Base-by-base conservation (phyloP, 148 eudicot genomes). In the Vaccinium vitisidaea region DNA sequence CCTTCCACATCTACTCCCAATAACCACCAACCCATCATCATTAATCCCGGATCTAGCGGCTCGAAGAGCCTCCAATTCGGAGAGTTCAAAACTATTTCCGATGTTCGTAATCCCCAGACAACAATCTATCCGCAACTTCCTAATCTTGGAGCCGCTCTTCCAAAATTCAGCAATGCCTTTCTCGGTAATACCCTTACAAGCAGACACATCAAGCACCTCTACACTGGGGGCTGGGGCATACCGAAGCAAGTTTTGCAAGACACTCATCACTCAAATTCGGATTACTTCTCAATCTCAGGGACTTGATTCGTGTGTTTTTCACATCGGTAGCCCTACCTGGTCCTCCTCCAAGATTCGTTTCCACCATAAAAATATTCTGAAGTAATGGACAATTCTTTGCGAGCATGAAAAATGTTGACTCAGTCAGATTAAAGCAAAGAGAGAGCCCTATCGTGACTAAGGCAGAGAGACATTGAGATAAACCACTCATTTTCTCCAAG, bases 141-240 rank as follows among this genome's bases (percentile, higher is more conserved):
- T 88, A 56, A 93, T 86, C 63, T 83, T 78, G 53, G 70, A 79
- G 84, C 94, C 89, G 4, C 48, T 79, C 63, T 89, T 88, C 54
- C 93, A 77, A n/a, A 93, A 43, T 23, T 85, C 89, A 46, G 89
- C 88, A 75, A 94, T 65, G 43, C 94, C 94, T 77, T 87, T 85
- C 61, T 91, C 87, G 3, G 91, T 87, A 73, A 91, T 85, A 27
- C 79, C 83, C 1, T 70, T 19, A 81, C 95, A 91, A 75, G 63
- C 85, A 84, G 90, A 87, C 52, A 94, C 83, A 48, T 92, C 94
- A 65, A 94, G 86, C 23, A 82, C n/a, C 82, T 93, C 93, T 39
- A 94, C 69, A 82, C 85, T 88, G 8, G 95, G 95, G 87, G 80
- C 85, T 88, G 8, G 95, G 95, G 87, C 98, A 92, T 58, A 86